Percentiles rank a stretch among this genome's conserved stretches.
phyloP scores from a whole-genome alignment of 148 eudicot genomes.

The Amaranthus hypochondriacus region DNA sequence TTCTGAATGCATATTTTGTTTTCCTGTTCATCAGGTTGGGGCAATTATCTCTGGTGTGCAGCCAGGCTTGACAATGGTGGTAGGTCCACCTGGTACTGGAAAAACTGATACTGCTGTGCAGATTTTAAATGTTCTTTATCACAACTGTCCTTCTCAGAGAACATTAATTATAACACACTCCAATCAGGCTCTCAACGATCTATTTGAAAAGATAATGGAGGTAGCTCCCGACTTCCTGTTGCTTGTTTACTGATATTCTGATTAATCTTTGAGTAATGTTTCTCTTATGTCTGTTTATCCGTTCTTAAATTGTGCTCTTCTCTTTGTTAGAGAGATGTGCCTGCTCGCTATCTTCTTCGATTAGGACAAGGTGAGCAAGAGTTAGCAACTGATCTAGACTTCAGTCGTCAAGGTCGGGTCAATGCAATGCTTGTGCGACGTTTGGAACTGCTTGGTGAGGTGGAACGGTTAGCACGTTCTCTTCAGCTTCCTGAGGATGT shows the following conservation, averaged over 20 bases:
- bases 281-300: neutral
- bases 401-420: conserved; percentile 98
- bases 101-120: conserved; percentile 99
- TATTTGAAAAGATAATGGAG: conserved; percentile 98
- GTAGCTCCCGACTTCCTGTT: conserved; percentile 30
- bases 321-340: conserved; percentile 78
- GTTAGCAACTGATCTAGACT: conserved; percentile 94
- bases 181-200: conserved; percentile 94
- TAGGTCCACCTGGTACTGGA: conserved; percentile 99
- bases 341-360: conserved; percentile 98
- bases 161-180: conserved; percentile 96
- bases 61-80: conserved; percentile 97
- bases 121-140: conserved; percentile 88
- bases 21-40: conserved; percentile 49
- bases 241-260: neutral
- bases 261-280: neutral
- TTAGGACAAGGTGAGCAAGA: conserved; percentile 99
- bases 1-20: conserved; percentile 7
- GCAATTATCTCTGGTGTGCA: conserved; percentile 90
- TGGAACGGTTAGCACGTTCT: conserved; percentile 95
- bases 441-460: conserved; percentile 88
- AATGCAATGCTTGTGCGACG: conserved; percentile 98
- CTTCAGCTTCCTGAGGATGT: conserved; percentile 97
- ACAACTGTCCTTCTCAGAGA: conserved; percentile 96
- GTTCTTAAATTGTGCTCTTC: conserved; percentile 6